Conservation (phyloP, 768 basidiomycete species). For the Epithele typhae region DNA sequence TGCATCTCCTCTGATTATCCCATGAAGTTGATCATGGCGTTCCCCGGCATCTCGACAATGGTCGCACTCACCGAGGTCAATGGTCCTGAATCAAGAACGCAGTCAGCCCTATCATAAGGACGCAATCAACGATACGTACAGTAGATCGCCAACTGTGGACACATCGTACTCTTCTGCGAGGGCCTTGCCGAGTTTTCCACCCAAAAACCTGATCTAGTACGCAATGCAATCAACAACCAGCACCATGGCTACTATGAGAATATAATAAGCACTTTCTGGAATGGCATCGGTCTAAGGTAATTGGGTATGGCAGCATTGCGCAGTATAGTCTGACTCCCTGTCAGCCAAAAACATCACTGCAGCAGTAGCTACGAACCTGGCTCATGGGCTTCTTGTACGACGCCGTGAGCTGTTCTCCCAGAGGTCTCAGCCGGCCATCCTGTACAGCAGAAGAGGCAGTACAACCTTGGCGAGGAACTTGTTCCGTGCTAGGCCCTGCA, state of each 20-base stretch:
- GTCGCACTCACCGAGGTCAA: constrained; percentile 48
- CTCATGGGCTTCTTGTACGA: constrained; percentile 89
- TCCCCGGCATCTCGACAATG: constrained; percentile 43
- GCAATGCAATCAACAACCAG: not conserved
- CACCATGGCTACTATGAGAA: not conserved
- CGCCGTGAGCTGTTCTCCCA: constrained; percentile 60
- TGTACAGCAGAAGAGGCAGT: not conserved
- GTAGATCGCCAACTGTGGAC: constrained; percentile 83
- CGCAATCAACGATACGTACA: constrained; percentile 47
- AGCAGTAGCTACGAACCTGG: constrained; percentile 49
- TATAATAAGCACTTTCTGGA: constrained; percentile 36
- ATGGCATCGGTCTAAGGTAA: constrained; percentile 81
- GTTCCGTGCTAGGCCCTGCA: constrained; percentile 84
- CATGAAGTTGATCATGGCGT: too few species aligned
- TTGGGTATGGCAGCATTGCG: constrained; percentile 78
- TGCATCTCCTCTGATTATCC: constrained; percentile 69
- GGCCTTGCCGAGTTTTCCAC: constrained; percentile 89
- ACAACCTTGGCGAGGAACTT: constrained; percentile 93
- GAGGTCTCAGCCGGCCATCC: not conserved
- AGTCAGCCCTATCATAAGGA: not conserved
- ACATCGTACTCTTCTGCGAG: constrained; percentile 86
- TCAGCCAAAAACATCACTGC: not conserved
- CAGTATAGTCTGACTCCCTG: constrained; percentile 69
- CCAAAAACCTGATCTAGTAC: constrained; percentile 85
- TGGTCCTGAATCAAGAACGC: constrained; percentile 35